These are phyloP conservation scores for Pisolithus marmoratus DNA, from an alignment of 768 basidiomycete genomes.

Conservation along the genomic window DNA sequence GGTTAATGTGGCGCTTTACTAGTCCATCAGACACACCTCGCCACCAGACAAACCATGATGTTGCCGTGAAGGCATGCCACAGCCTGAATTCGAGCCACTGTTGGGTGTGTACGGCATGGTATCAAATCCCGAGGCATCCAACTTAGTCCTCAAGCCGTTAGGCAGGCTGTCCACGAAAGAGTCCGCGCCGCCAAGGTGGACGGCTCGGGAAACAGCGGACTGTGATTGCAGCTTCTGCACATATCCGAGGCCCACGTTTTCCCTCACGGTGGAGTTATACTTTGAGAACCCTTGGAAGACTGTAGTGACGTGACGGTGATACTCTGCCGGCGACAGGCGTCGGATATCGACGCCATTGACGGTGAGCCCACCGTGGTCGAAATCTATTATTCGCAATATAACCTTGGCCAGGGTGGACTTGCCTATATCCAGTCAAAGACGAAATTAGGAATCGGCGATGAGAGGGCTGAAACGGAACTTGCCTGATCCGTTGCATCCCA, in stretches of 20 bases:
- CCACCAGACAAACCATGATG: constrained; percentile 78
- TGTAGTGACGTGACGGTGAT: constrained; percentile 70
- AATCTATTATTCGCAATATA: constrained; percentile 72
- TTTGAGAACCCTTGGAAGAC: constrained; percentile 86
- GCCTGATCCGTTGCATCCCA: constrained; percentile 83
- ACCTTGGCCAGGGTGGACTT: constrained; percentile 87
- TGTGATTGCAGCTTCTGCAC: constrained; percentile 56
- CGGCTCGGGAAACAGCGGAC: constrained; percentile 55
- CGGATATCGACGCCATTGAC: constrained; percentile 71
- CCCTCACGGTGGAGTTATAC: constrained; percentile 68
- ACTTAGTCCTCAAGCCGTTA: constrained; percentile 63
- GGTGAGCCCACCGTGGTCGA: constrained; percentile 59
- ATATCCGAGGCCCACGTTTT: constrained; percentile 83
- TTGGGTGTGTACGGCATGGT: constrained; percentile 30
- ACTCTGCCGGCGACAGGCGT: constrained; percentile 57
- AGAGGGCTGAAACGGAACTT: constrained; percentile 21
- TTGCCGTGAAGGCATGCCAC: constrained; percentile 29
- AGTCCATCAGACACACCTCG: constrained; percentile 48
- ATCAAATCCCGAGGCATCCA: constrained; percentile 61
- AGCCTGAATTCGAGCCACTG: constrained; percentile 20
- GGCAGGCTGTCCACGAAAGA: constrained; percentile 61
- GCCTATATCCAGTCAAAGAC: constrained; percentile 36
- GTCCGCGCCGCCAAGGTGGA: constrained; percentile 67
- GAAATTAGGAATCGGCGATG: constrained; percentile 6
- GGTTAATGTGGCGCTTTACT: constrained; percentile 7